A percentile compares a stretch with the other conserved stretches of the same genome.
Conservation (phyloP, 257 asterid genomes). For the Echites panduratus region DNA sequence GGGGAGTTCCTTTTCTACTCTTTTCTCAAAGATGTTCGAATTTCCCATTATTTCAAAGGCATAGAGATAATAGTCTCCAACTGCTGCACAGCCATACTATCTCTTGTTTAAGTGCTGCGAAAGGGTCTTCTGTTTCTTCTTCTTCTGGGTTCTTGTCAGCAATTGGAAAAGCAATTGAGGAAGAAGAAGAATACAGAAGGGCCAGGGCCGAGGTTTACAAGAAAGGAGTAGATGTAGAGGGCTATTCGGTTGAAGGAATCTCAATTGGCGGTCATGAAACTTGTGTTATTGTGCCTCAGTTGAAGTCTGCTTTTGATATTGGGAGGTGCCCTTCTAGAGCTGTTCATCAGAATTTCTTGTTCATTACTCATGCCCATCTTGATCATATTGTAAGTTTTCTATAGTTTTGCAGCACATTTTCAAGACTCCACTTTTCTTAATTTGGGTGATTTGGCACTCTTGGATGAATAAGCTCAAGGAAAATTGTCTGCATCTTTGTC, state of each 20-base stretch:
- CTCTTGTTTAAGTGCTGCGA: slow-evolving; percentile 18
- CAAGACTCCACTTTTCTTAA: neutral
- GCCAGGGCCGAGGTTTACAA: slow-evolving; percentile 85
- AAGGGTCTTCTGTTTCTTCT: slow-evolving; percentile 22
- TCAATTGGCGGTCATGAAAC: slow-evolving; percentile 97
- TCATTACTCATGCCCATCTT: slow-evolving; percentile 96
- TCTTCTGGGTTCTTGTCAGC: slow-evolving; percentile 61
- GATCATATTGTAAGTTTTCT: slow-evolving; percentile 75
- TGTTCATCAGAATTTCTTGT: slow-evolving; percentile 79
- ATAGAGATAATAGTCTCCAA: neutral
- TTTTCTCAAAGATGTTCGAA: neutral
- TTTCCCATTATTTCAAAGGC: neutral
- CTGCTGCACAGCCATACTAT: neutral
- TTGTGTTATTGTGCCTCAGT: slow-evolving; percentile 86
- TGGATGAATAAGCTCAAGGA: neutral
- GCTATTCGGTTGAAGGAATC: slow-evolving; percentile 73
- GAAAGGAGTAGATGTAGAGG: slow-evolving; percentile 54
- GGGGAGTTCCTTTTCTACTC: neutral
- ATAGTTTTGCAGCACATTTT: slow-evolving; percentile 2
- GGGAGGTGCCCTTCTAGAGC: slow-evolving; percentile 95
- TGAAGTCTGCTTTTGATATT: slow-evolving; percentile 84
- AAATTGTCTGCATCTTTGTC: neutral
- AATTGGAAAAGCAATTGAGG: slow-evolving; percentile 71
- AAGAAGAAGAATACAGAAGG: slow-evolving; percentile 90
- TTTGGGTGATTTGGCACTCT: neutral